Evolutionary conservation across 1,284 basidiomycete genomes (phyloP).

Genomic region (Cryptococcus sp.): DNA sequence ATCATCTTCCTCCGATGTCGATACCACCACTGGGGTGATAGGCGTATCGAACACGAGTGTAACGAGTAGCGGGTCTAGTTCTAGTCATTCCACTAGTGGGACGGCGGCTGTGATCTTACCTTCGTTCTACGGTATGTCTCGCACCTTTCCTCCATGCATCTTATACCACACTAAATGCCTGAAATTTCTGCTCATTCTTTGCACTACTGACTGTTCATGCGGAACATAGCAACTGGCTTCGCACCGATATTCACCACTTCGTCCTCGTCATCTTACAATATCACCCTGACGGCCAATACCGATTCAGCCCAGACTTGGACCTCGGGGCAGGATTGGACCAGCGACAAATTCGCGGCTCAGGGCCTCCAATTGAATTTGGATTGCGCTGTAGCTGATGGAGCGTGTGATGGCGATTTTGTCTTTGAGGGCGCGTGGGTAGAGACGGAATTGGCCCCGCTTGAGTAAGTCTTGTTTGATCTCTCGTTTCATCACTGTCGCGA

Average conservation of each 20-base stretch:
- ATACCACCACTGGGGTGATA: not conserved
- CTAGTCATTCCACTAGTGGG: conserved; percentile 18
- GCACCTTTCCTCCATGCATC: not conserved
- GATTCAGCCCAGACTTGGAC: conserved; percentile 7
- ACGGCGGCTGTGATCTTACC: conserved; percentile 23
- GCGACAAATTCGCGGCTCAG: conserved; percentile 14
- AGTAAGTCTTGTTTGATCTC: conserved; percentile 9
- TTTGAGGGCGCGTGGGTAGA: conserved; percentile 20
- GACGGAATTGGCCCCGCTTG: conserved; percentile 14
- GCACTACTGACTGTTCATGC: not conserved
- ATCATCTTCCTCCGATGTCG: not conserved
- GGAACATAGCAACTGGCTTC: not conserved
- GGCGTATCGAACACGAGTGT: not conserved
- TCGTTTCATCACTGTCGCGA: not conserved
- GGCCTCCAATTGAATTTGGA: conserved; percentile 17
- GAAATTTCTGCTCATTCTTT: not conserved
- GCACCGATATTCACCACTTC: conserved; percentile 28
- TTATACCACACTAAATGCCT: not conserved
- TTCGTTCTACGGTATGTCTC: conserved; percentile 18
- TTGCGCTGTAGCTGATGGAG: conserved; percentile 14
- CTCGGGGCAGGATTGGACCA: conserved; percentile 19
- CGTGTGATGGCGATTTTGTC: conserved; percentile 9
- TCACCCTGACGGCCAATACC: conserved; percentile 9
- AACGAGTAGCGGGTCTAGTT: conserved; percentile 2
- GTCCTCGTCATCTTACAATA: conserved; percentile 12